Base-by-base conservation (phyloP, 164 flowering plant species). In the Cinnamomum micranthum region DNA sequence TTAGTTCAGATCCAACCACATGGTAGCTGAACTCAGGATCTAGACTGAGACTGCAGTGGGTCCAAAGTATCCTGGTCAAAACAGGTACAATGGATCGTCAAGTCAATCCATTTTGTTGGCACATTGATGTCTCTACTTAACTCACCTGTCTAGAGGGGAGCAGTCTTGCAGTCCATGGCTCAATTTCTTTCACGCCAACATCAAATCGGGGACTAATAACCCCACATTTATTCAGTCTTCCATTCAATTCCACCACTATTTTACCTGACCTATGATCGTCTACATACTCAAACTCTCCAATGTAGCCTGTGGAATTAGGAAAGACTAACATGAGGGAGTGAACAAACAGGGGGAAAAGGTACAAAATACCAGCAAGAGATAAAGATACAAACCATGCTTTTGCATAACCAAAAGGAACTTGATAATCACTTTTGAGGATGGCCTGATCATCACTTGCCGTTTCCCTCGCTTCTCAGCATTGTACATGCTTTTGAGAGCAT, bases 381-480 rank as follows among this genome's bases (percentile, higher is more conserved):
- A 13, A 27, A 20, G 70, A 67, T 31, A n/a, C 79, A 22, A 68
- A 80, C 77, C 79, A 73, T 80, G 82, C 79, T 80, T 80, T 71
- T 80, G 79, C 82, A 80, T 80, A 58, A 80, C 79, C 67, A 73
- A 28, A 64, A 80, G 77, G 52, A 80, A 80, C 79, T 80, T 80
- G 71, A 80, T 76, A 67, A 80, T 70, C 51, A 78, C 76, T 68
- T 76, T 75, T 35, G 75, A 75, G 50, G 84, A 81, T 58, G 84
- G 84, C 64, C 81, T 70, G n/a, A 81, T 76, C 83, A 81, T 71
- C 50, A 81, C 83, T 70, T 78, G 83, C 20, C 83, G 71, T 72
- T 78, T 81, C 19, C 83, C 83, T 15, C 79, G 51, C 72, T 81
- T 78, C 79, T 78, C 83, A 6, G 83, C 83, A 73, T 81, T 81